Percentiles rank a stretch among this genome's conserved stretches.
phyloP scores from a whole-genome alignment of 2,329 filamentous ascomycete species.

The Cercospora sp. region DNA sequence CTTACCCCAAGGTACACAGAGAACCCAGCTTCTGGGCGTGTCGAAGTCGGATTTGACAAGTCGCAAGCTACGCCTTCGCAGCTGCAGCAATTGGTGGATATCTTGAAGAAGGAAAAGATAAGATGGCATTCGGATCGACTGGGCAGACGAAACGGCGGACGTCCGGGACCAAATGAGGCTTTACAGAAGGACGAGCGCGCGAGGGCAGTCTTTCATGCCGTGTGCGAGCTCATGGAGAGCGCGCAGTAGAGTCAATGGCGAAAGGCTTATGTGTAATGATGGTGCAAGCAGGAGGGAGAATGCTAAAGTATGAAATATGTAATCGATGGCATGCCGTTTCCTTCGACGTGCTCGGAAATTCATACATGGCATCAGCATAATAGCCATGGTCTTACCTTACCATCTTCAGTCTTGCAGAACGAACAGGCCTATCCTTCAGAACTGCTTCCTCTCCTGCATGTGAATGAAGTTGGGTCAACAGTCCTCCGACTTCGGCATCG shows the following conservation, averaged over 20 bases:
- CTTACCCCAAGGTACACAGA: conserved; percentile 31
- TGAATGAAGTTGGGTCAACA: not conserved
- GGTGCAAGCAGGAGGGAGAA: not conserved
- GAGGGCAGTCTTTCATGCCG: conserved; percentile 38
- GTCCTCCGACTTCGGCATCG: not conserved
- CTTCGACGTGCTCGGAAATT: not conserved
- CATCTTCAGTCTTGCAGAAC: not conserved
- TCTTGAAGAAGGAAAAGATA: conserved; percentile 39
- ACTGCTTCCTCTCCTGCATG: not conserved
- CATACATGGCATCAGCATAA: not conserved
- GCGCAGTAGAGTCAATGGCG: conserved; percentile 6
- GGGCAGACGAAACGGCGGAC: conserved; percentile 32
- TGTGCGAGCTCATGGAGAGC: conserved; percentile 36
- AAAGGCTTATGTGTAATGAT: not conserved
- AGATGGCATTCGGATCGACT: conserved; percentile 38
- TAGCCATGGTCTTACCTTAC: not conserved
- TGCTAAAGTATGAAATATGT: not conserved
- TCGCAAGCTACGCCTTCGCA: conserved; percentile 25
- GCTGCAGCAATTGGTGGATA: conserved; percentile 30
- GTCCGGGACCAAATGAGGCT: conserved; percentile 27
- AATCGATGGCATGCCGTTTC: not conserved
- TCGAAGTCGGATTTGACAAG: conserved; percentile 33
- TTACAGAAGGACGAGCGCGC: conserved; percentile 36
- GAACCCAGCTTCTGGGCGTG: conserved; percentile 23
- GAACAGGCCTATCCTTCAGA: not conserved